Percentiles rank a stretch among this genome's conserved stretches.
These are phyloP conservation scores for Juncus effusus DNA, from an alignment of 176 grass and related monocot species.

Conservation along the genomic window DNA sequence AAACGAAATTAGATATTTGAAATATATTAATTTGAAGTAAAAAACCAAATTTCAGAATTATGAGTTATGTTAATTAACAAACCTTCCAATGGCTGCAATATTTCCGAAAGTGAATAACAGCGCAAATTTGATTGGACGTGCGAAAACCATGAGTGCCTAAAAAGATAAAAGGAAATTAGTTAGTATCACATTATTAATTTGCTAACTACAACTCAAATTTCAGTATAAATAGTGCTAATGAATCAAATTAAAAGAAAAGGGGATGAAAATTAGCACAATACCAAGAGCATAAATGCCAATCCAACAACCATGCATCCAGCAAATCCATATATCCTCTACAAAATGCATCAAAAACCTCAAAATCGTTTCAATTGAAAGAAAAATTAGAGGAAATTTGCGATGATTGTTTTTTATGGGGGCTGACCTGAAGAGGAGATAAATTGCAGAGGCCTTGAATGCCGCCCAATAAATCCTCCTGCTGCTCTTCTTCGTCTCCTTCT, in stretches of 20 bases:
- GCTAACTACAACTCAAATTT: background rate
- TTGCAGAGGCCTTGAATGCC: constrained; percentile 54
- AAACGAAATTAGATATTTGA: constrained; percentile 27
- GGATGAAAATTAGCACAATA: constrained; percentile 24
- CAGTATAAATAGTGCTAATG: background rate
- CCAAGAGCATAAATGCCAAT: constrained; percentile 84
- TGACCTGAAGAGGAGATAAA: constrained; percentile 76
- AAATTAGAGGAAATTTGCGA: background rate
- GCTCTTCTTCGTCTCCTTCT: constrained; percentile 38
- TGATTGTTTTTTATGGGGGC: constrained; percentile 4
- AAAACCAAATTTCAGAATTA: background rate
- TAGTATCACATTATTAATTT: background rate
- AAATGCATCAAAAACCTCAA: constrained; percentile 17
- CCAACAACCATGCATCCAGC: constrained; percentile 53
- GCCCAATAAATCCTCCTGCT: constrained; percentile 46
- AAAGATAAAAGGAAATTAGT: constrained; percentile 27
- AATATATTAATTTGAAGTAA: background rate
- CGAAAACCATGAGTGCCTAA: constrained; percentile 72
- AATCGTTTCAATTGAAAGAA: constrained; percentile 1
- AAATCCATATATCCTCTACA: constrained; percentile 75
- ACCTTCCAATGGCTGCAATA: constrained; percentile 87
- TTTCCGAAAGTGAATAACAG: constrained; percentile 87
- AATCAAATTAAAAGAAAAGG: background rate
- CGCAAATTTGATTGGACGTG: constrained; percentile 77
- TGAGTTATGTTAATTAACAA: constrained; percentile 17